Base-by-base conservation (phyloP, 768 basidiomycete genomes). In the Tylopilus cervinicoccineus region DNA sequence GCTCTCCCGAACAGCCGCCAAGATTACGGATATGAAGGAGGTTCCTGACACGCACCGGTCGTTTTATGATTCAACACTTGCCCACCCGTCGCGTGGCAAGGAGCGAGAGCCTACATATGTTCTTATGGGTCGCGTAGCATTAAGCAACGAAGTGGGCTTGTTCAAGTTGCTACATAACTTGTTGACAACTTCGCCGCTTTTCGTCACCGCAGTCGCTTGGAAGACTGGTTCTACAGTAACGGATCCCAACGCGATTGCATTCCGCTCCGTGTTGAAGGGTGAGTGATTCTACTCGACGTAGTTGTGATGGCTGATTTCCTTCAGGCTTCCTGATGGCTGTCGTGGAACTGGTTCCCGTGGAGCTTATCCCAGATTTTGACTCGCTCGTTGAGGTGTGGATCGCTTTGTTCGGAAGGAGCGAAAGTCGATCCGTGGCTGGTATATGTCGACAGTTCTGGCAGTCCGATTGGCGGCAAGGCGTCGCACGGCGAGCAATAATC, bases 231-330 rank as follows among this genome's bases (percentile, higher is more conserved):
- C 86, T 11, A 74, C 78, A 1, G 70, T 88, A 14, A 83, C 81
- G 10, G 85, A 88, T 56, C 81, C 85, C 1, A 92, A 93, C 58
- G 80, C 84, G 1, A 78, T 87, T 22, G 86, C 85, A 0, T 89
- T 81, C 61, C 80, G 91, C 28, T 87, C 88, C 6, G 84, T 93
- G 13, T 56, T 93, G 45, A 95, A 93, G 79, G 88, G 92, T 90
- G 37, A 28, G 72, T 62, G 5, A 17, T 31, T 46, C 37, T 6
- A 27, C 6, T 34, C 26, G 12, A 36, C 14, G 14, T 22, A n/a
- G 16, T 16, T 24, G 4, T 32, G 4, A n/a, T 48, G 17, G 17
- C 34, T 61, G 12, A 57, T 28, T 36, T 27, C 17, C 32, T 38
- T 31, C 38, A 94, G 92, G 90, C 33, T 78, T 94, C 17, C 44